Evolutionary conservation across 805 yeast genomes (phyloP).

Genomic region (Candida nitratophila): DNA sequence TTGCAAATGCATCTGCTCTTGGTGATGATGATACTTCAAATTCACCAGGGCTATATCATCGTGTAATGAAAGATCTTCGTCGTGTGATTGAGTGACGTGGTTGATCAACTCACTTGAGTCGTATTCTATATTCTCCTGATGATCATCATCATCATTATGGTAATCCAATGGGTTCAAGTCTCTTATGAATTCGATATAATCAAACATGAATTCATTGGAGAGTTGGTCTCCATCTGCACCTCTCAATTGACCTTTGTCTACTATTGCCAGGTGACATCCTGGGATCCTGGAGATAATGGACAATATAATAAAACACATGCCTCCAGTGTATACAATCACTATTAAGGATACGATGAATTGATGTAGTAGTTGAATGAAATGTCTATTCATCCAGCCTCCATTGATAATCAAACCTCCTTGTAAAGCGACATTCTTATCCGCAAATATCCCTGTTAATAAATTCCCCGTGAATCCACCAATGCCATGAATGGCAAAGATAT

Average conservation of each 20-base stretch:
- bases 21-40: no score
- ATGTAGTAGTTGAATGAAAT: constrained; percentile 77
- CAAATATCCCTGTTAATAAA: constrained; percentile 74
- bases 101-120: background rate
- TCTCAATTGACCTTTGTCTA: constrained; percentile 62
- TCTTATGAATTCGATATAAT: constrained; percentile 84
- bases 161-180: constrained; percentile 40
- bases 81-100: background rate
- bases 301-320: constrained; percentile 53
- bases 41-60: no score
- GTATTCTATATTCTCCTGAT: background rate
- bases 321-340: constrained; percentile 57
- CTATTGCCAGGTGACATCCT: constrained; percentile 66
- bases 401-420: constrained; percentile 54
- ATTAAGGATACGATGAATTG: constrained; percentile 39
- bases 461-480: constrained; percentile 84
- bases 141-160: constrained; percentile 3
- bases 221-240: constrained; percentile 89
- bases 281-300: constrained; percentile 67
- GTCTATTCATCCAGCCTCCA: constrained; percentile 87
- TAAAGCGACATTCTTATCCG: constrained; percentile 61
- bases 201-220: constrained; percentile 80
- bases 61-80: no score
- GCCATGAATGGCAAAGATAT: constrained; percentile 91
- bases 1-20: no score